phyloP scores from a whole-genome alignment of 73 alveolate species.

The Uronychia binucleata region DNA sequence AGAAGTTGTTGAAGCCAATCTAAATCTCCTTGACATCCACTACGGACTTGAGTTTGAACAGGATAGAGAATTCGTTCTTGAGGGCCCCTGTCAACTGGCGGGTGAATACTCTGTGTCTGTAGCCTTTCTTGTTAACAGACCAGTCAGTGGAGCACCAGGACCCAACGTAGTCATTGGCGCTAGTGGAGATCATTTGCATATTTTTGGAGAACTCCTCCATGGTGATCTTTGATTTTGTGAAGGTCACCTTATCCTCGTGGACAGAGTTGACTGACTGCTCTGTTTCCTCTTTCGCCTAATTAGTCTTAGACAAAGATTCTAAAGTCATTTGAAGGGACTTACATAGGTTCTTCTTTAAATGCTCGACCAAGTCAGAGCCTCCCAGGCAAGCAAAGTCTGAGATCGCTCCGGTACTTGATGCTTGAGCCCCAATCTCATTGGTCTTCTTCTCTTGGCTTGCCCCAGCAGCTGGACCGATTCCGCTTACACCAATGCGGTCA shows the following conservation, averaged over 20 bases:
- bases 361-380: background rate
- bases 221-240: background rate
- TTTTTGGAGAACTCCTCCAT: slow-evolving; percentile 43
- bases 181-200: slow-evolving; percentile 21
- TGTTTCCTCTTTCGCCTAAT: background rate
- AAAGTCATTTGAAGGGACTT: background rate
- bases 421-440: too few species aligned
- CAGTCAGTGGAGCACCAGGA: slow-evolving; percentile 40
- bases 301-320: background rate
- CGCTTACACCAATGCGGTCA: slow-evolving; percentile 36
- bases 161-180: slow-evolving; percentile 10
- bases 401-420: too few species aligned
- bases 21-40: slow-evolving; percentile 51
- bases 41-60: slow-evolving; percentile 24
- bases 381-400: background rate
- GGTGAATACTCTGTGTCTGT: slow-evolving; percentile 46
- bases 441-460: background rate
- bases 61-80: slow-evolving; percentile 39
- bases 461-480: too few species aligned
- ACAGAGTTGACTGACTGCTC: background rate
- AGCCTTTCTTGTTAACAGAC: slow-evolving; percentile 55
- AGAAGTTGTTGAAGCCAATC: slow-evolving; percentile 57
- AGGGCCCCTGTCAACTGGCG: slow-evolving; percentile 9
- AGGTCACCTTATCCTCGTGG: background rate
- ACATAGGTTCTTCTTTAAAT: background rate